These are phyloP conservation scores for Penicillium paradoxum DNA, from an alignment of 495 filamentous ascomycete genomes.

Conservation along the genomic window DNA sequence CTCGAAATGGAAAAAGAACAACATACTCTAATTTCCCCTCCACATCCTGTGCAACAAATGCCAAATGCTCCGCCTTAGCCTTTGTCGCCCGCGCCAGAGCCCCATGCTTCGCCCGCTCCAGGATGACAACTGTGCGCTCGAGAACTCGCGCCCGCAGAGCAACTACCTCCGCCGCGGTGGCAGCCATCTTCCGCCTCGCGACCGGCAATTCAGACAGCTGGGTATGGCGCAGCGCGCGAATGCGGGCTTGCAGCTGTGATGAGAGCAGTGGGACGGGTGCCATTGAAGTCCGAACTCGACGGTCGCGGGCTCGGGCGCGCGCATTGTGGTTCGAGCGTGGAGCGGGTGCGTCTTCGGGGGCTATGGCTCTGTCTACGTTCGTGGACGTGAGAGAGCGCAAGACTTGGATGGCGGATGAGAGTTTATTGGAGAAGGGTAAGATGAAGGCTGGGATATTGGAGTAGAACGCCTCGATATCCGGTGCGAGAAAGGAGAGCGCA, in stretches of 20 bases:
- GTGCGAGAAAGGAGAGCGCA: slow-evolving; percentile 30
- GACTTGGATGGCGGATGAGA: slow-evolving; percentile 23
- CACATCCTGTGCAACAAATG: slow-evolving; percentile 52
- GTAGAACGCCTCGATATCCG: slow-evolving; percentile 38
- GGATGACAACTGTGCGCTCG: slow-evolving; percentile 37
- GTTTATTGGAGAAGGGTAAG: slow-evolving; percentile 21
- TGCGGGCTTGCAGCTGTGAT: slow-evolving; percentile 23
- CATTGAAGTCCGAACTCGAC: slow-evolving; percentile 23
- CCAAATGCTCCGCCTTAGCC: slow-evolving; percentile 53
- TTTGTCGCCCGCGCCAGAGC: slow-evolving; percentile 51
- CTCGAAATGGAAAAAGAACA: neutral
- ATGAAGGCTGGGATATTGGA: slow-evolving; percentile 28
- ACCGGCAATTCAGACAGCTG: slow-evolving; percentile 34
- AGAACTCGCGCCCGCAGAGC: slow-evolving; percentile 28
- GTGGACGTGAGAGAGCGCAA: slow-evolving; percentile 23
- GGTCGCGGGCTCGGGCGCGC: slow-evolving; percentile 26
- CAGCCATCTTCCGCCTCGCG: slow-evolving; percentile 33
- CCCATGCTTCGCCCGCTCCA: slow-evolving; percentile 64
- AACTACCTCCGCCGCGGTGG: slow-evolving; percentile 34
- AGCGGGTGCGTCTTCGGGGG: slow-evolving; percentile 1
- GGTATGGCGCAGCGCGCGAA: slow-evolving; percentile 21
- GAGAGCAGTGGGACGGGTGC: slow-evolving; percentile 24
- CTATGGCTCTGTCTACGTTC: neutral
- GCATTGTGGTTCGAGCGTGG: slow-evolving; percentile 14
- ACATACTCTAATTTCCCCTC: slow-evolving; percentile 50